Evolutionary conservation across 1,139 yeast species (phyloP), one percentile per base, ranked within the genome.

Genomic region (Diutina pseudorugosa): DNA sequence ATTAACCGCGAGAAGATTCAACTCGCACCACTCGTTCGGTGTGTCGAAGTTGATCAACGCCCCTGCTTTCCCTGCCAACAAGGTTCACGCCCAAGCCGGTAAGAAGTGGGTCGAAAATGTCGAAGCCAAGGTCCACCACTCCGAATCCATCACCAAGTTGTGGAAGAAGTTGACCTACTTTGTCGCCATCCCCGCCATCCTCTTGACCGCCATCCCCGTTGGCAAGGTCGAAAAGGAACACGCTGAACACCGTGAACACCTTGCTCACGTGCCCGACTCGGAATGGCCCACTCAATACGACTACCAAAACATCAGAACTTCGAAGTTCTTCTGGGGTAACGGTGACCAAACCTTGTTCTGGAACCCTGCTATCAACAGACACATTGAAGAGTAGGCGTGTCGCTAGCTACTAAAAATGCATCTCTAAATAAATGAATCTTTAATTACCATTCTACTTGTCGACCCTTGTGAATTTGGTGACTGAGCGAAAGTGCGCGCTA

Each of bases 321-420:
- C 82, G 71, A 85, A 86, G 68, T 86, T 80, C 80, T 91, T 89
- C 84, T 93, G 98, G 98, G 98, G 98, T 66, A 91, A 93, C 68
- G 98, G 98, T 67, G 96, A 90, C 78, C 83, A 88, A 80, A 89
- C 98, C 58, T 75, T 86, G 68, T 93, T 93, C 85, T 93, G 98
- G 98, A 90, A 89, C 77, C 76, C 86, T 55, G 86, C 82, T 65
- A 80, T 88, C 68, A 93, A 93, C 85, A 86, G 95, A 79, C 86
- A 87, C 77, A 73, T 85, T 62, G 76, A 69, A 62, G 53, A 57
- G 52, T 64, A 65, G 56, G 43, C 48, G 36, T 30, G 36, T 30
- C 36, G 36, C 36, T 30, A 30, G 36, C 36, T 30, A 30, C 11
- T 30, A 30, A 11, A 30, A 30, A 30, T 30, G 36, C 36, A 30